phyloP scores from a whole-genome alignment of 257 asterid species.

The Fraxinus quadrangulata region DNA sequence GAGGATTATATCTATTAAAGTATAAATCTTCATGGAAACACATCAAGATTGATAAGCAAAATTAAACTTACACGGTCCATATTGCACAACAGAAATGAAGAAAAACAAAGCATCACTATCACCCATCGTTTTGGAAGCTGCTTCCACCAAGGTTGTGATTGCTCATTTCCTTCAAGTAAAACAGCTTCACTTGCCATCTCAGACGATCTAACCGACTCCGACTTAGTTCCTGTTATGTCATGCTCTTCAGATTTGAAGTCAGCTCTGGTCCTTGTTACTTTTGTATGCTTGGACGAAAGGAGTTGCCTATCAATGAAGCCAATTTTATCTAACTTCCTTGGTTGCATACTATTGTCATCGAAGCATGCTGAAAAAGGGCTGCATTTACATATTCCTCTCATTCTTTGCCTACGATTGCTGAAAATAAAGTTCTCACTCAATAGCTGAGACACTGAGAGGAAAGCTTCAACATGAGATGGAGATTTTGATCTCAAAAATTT shows the following conservation, averaged over 20 bases:
- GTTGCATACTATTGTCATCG: conserved; percentile 38
- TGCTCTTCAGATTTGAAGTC: conserved; percentile 79
- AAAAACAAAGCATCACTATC: conserved; percentile 92
- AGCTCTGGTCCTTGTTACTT: conserved; percentile 60
- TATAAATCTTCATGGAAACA: conserved; percentile 12
- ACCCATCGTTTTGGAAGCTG: conserved; percentile 89
- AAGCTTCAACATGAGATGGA: conserved; percentile 32
- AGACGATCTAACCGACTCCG: conserved; percentile 50
- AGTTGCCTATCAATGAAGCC: conserved; percentile 43
- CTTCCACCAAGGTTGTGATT: conserved; percentile 67
- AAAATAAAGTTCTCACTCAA: conserved; percentile 32
- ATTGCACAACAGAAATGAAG: conserved; percentile 91
- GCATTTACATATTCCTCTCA: conserved; percentile 40
- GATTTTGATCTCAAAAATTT: conserved; percentile 34
- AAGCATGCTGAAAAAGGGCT: conserved; percentile 41
- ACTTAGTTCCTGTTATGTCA: conserved; percentile 51
- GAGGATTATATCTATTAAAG: conserved; percentile 18
- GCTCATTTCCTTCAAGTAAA: conserved; percentile 44
- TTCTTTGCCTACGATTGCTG: conserved; percentile 40
- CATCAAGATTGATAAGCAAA: conserved; percentile 6
- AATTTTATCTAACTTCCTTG: conserved; percentile 46
- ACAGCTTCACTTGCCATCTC: conserved; percentile 62
- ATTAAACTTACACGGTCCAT: conserved; percentile 88
- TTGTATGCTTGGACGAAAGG: conserved; percentile 44
- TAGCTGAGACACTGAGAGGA: conserved; percentile 28